These are phyloP conservation scores for Rhytidiadelphus loreus DNA, from an alignment of 225 moss, liverwort and hornwort genomes.

Conservation along the genomic window DNA sequence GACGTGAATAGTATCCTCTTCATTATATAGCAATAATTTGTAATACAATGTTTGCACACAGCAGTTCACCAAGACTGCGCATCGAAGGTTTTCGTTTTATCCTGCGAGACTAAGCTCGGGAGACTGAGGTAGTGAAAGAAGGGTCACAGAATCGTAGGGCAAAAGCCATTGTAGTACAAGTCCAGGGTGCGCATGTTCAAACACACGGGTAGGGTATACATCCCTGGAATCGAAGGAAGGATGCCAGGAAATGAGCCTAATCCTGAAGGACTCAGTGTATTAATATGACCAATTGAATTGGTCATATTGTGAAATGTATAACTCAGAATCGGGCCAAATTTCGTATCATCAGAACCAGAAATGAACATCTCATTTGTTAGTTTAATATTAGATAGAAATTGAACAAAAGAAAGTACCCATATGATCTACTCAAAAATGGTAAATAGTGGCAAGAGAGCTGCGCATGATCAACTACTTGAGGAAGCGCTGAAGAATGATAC, in stretches of 20 bases:
- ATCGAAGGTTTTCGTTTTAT: neutral
- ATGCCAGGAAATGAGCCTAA: neutral
- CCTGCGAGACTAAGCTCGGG: neutral
- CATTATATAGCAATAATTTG: neutral
- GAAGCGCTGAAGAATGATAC: neutral
- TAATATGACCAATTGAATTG: neutral
- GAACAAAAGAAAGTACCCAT: neutral
- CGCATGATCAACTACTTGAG: neutral
- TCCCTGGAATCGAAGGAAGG: neutral
- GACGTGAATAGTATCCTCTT: neutral
- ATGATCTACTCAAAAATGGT: neutral
- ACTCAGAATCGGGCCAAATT: neutral
- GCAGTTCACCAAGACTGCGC: neutral
- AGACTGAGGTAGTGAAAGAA: neutral
- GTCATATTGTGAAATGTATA: neutral
- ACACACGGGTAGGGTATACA: no score
- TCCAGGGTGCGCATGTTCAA: neutral
- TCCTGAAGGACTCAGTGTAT: neutral
- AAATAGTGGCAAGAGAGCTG: neutral
- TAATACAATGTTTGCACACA: neutral
- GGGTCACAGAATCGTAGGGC: neutral
- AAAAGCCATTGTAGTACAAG: neutral
- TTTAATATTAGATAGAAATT: neutral
- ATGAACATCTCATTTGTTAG: neutral
- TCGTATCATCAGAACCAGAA: neutral